phyloP scores from a whole-genome alignment of 495 filamentous ascomycete genomes.

The Hypoxylon cercidicola region DNA sequence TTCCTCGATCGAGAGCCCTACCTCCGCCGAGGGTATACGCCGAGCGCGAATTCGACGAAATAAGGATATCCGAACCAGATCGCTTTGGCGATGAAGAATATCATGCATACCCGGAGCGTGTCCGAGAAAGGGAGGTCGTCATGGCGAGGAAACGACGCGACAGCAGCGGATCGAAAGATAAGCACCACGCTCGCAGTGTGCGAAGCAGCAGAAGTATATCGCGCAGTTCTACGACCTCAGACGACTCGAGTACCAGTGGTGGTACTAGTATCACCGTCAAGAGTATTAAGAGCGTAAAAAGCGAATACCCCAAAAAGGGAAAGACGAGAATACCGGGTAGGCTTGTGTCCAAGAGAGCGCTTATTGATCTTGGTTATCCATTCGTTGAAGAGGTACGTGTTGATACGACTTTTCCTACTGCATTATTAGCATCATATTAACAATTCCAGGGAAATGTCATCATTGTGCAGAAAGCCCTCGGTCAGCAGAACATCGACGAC shows the following conservation, averaged over 20 bases:
- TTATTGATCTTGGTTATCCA: conserved; percentile 86
- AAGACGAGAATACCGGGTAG: conserved; percentile 86
- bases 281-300: conserved; percentile 58
- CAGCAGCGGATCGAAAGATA: conserved; percentile 43
- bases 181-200: conserved; percentile 22
- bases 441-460: conserved; percentile 74
- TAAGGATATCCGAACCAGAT: conserved; percentile 73
- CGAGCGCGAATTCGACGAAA: conserved; percentile 66
- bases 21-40: conserved; percentile 62
- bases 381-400: conserved; percentile 81
- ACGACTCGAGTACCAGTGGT: conserved; percentile 56
- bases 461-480: conserved; percentile 81
- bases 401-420: conserved; percentile 5
- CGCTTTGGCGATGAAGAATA: conserved; percentile 75
- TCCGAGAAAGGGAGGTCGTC: conserved; percentile 61
- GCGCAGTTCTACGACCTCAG: conserved; percentile 57
- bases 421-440: conserved; percentile 42
- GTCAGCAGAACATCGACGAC: conserved; percentile 89
- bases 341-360: conserved; percentile 75
- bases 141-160: conserved; percentile 49
- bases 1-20: conserved; percentile 58
- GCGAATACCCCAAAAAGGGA: conserved; percentile 79
- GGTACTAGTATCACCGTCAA: conserved; percentile 45
- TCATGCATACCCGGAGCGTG: conserved; percentile 66
- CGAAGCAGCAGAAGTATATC: conserved; percentile 45